Evolutionary conservation across 2,329 filamentous ascomycete species (phyloP).

Genomic region (Hirsutella thompsonii): DNA sequence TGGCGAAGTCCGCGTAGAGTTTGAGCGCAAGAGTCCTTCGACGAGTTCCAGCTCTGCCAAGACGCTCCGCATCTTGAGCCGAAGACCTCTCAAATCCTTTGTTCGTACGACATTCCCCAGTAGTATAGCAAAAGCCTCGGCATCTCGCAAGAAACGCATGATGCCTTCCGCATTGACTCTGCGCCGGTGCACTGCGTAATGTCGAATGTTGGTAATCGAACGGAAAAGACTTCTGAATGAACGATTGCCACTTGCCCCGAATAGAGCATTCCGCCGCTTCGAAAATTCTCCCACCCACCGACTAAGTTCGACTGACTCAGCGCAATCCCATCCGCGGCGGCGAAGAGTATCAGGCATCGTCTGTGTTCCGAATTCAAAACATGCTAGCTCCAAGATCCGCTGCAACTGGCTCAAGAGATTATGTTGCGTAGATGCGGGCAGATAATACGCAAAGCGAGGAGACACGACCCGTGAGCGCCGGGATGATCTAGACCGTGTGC

Average conservation of each 20-base stretch:
- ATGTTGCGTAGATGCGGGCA: slow-evolving; percentile 1
- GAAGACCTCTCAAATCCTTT: neutral
- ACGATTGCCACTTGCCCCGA: neutral
- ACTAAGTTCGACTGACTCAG: slow-evolving; percentile 4
- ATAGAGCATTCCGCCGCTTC: neutral
- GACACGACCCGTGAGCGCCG: no score
- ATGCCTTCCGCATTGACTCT: slow-evolving; percentile 2
- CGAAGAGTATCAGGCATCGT: slow-evolving; percentile 1
- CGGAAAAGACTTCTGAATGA: neutral
- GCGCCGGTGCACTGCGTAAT: slow-evolving; percentile 3
- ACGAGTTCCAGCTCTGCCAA: neutral
- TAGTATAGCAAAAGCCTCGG: slow-evolving; percentile 1
- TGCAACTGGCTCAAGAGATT: slow-evolving; percentile 1
- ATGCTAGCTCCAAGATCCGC: slow-evolving; percentile 1
- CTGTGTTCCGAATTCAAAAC: slow-evolving; percentile 1
- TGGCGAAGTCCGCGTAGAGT: neutral
- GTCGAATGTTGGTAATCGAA: slow-evolving; percentile 4
- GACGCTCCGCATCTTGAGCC: neutral
- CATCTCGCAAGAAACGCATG: slow-evolving; percentile 1
- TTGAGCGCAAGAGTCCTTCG: neutral
- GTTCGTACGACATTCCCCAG: neutral
- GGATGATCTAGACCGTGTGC: no score
- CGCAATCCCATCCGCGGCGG: slow-evolving; percentile 2
- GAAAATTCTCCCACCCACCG: slow-evolving; percentile 2
- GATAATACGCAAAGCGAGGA: neutral